Evolutionary conservation across 2,329 filamentous ascomycete genomes (phyloP).

Genomic region (Aspergillus sergii): DNA sequence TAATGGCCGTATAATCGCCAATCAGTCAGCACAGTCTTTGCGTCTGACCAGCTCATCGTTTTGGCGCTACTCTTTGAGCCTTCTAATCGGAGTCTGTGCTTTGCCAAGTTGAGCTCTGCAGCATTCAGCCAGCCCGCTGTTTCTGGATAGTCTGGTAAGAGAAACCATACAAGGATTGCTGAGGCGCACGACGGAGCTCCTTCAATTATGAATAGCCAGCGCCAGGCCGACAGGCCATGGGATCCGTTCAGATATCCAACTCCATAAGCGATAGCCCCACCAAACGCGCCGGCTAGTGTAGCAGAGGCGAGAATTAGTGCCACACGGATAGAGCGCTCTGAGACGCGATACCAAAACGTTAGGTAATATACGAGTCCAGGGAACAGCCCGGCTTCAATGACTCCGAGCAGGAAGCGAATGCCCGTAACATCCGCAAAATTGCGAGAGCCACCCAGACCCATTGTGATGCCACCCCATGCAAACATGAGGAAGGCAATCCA

Average conservation of each 20-base stretch:
- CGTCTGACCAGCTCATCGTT: background rate
- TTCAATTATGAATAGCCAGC: constrained; percentile 6
- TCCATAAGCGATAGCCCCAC: background rate
- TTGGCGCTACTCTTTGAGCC: background rate
- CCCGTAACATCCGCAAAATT: background rate
- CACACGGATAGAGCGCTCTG: constrained; percentile 6
- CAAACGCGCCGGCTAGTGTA: constrained; percentile 2
- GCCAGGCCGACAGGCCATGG: background rate
- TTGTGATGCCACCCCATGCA: constrained; percentile 1
- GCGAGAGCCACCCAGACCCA: background rate
- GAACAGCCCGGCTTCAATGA: constrained; percentile 7
- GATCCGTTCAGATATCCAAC: background rate
- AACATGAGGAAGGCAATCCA: constrained; percentile 3
- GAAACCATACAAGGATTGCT: background rate
- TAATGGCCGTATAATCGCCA: background rate
- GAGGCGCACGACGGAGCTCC: background rate
- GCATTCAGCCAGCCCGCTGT: background rate
- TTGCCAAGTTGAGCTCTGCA: background rate
- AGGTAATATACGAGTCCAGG: constrained; percentile 7
- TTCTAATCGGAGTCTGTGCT: background rate
- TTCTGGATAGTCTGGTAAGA: background rate
- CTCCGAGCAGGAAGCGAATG: constrained; percentile 1
- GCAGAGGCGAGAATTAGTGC: constrained; percentile 7
- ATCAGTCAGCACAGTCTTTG: background rate
- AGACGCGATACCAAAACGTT: constrained; percentile 6